A percentile compares a stretch with the other conserved stretches of the same genome.
Evolutionary conservation across 2,329 filamentous ascomycete genomes (phyloP).

Genomic region (Apiospora aurea): DNA sequence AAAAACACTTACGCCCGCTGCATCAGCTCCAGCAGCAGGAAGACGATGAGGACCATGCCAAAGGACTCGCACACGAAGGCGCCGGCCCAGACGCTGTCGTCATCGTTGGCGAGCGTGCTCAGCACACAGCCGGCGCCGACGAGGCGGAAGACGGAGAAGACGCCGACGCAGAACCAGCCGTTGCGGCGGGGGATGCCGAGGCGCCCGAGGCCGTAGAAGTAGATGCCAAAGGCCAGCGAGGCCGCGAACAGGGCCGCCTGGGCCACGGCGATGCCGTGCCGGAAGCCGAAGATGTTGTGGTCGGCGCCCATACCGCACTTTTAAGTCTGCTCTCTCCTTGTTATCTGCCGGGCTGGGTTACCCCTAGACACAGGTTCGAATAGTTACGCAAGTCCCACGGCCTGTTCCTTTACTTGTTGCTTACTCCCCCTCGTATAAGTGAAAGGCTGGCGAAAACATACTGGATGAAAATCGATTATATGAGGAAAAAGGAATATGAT

Average conservation of each 20-base stretch:
- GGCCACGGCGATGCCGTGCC: not conserved
- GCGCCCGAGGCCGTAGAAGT: not conserved
- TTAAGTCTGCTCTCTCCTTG: not conserved
- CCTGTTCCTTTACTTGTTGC: not conserved
- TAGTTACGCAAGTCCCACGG: not conserved
- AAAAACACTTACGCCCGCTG: not conserved
- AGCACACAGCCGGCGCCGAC: not conserved
- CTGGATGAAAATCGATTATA: not conserved
- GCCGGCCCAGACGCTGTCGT: not conserved
- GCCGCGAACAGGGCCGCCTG: not conserved
- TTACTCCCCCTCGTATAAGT: not conserved
- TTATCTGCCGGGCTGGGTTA: not conserved
- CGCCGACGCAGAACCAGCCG: not conserved
- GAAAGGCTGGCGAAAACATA: not conserved
- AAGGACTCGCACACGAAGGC: not conserved
- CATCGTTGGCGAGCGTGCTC: not conserved
- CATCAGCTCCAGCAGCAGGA: conserved; percentile 1
- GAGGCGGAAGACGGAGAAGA: not conserved
- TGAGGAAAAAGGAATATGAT: not conserved
- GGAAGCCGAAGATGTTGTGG: not conserved
- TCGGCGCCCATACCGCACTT: not conserved
- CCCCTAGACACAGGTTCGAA: not conserved
- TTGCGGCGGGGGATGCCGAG: not conserved
- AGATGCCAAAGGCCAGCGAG: not conserved
- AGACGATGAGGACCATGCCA: not conserved